Conservation (phyloP, 805 yeast genomes). For the Pichia nanzhaoensis region DNA sequence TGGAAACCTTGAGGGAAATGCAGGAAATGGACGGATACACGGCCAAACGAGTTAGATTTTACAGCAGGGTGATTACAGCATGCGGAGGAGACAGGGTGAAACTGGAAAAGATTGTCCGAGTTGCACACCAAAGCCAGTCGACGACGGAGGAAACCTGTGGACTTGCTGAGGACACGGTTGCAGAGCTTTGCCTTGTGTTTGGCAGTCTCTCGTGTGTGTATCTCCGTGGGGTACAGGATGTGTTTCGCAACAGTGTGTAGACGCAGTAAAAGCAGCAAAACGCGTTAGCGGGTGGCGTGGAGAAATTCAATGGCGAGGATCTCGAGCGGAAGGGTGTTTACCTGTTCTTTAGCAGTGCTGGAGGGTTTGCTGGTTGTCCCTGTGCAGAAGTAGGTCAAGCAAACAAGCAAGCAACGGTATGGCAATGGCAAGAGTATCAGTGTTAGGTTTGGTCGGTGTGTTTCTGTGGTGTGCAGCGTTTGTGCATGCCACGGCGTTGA, state of each 20-base stretch:
- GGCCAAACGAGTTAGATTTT: background rate
- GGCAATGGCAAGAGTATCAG: background rate
- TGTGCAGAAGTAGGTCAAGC: too few relatives aligned
- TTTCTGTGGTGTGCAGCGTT: background rate
- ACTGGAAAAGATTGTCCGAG: background rate
- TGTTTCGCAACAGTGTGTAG: background rate
- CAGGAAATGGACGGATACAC: background rate
- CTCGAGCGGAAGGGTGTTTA: too few relatives aligned
- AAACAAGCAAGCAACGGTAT: background rate
- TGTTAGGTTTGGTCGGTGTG: background rate
- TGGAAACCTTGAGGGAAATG: background rate
- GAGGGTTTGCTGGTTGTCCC: too few relatives aligned
- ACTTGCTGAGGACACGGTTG: conserved; percentile 1
- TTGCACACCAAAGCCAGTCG: too few relatives aligned
- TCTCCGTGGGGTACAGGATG: conserved; percentile 3
- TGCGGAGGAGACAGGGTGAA: background rate
- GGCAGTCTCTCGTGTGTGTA: conserved; percentile 7
- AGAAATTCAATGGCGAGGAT: too few relatives aligned
- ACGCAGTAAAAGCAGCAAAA: too few relatives aligned
- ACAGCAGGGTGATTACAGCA: background rate
- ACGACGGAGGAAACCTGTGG: background rate
- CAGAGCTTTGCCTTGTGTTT: background rate
- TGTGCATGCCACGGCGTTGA: conserved; percentile 47
- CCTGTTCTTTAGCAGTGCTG: too few relatives aligned
- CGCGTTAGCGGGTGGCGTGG: too few relatives aligned